phyloP scores from a whole-genome alignment of 352 stramenopile genomes.

The Globisporangium rhizosaccharum region DNA sequence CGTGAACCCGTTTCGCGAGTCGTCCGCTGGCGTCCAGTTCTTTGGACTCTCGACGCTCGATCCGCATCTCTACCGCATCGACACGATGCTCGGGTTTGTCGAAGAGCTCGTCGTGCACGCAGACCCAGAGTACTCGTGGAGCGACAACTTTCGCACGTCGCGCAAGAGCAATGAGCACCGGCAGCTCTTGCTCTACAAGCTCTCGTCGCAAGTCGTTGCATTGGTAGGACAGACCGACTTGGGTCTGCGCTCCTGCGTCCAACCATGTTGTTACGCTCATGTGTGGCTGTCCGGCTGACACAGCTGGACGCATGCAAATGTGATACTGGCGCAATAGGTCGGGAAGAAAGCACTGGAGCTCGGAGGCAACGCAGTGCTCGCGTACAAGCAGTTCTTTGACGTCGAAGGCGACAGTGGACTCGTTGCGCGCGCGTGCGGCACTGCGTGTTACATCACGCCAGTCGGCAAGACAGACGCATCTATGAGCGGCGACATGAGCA shows the following conservation, averaged over 20 bases:
- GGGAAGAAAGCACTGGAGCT: slow-evolving; percentile 96
- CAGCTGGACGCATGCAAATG: slow-evolving; percentile 23
- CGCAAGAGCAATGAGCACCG: slow-evolving; percentile 94
- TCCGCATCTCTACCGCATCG: slow-evolving; percentile 80
- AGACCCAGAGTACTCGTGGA: slow-evolving; percentile 98
- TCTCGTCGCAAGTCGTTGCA: slow-evolving; percentile 83
- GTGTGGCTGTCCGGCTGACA: background rate
- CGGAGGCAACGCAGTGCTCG: slow-evolving; percentile 97
- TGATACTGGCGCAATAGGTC: slow-evolving; percentile 37
- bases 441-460: slow-evolving; percentile 72
- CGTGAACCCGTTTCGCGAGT: slow-evolving; percentile 97
- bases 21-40: slow-evolving; percentile 95
- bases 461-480: slow-evolving; percentile 49
- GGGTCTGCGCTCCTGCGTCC: background rate
- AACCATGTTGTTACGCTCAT: background rate
- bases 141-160: slow-evolving; percentile 91
- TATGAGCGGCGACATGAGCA: background rate
- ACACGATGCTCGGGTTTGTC: slow-evolving; percentile 90
- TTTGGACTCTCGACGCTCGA: slow-evolving; percentile 96
- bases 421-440: slow-evolving; percentile 95
- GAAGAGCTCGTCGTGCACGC: slow-evolving; percentile 96
- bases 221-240: slow-evolving; percentile 23
- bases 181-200: slow-evolving; percentile 94
- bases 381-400: slow-evolving; percentile 98
- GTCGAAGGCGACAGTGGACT: slow-evolving; percentile 98